Conservation (phyloP, 2,329 filamentous ascomycete genomes). For the Cadophora sp. region DNA sequence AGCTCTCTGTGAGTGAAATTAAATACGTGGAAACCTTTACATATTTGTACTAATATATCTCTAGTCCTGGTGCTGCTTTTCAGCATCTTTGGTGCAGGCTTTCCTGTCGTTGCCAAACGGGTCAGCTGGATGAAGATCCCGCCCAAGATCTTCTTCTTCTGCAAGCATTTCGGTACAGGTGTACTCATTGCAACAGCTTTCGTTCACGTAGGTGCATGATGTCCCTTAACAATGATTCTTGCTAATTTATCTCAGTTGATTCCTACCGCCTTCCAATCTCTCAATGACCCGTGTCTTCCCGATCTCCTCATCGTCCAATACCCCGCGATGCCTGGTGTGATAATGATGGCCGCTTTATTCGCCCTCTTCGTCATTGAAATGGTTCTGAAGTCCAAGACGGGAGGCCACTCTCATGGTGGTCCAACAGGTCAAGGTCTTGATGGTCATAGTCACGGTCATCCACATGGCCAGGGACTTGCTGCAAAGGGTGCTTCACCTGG, state of each 20-base stretch:
- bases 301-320: conserved; percentile 54
- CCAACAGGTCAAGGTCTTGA: conserved; percentile 23
- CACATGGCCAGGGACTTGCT: conserved; percentile 14
- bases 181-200: conserved; percentile 84
- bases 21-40: not conserved
- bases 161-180: conserved; percentile 79
- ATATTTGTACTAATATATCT: not conserved
- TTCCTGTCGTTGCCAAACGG: conserved; percentile 69
- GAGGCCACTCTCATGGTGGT: conserved; percentile 32
- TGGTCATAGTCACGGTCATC: not conserved
- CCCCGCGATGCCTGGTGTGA: conserved; percentile 55
- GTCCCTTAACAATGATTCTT: not conserved
- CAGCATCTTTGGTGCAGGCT: conserved; percentile 55
- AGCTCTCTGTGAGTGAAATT: conserved; percentile 53
- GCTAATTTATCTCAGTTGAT: conserved; percentile 53
- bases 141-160: conserved; percentile 67
- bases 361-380: conserved; percentile 60
- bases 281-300: conserved; percentile 68
- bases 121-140: conserved; percentile 51
- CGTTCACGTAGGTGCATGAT: conserved; percentile 59
- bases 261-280: conserved; percentile 71
- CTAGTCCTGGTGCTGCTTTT: conserved; percentile 17
- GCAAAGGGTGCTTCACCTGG: conserved; percentile 20
- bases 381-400: conserved; percentile 50
- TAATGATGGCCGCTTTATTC: conserved; percentile 53